Base-by-base conservation (phyloP, 495 filamentous ascomycete genomes). In the Penicillium mononematosum region DNA sequence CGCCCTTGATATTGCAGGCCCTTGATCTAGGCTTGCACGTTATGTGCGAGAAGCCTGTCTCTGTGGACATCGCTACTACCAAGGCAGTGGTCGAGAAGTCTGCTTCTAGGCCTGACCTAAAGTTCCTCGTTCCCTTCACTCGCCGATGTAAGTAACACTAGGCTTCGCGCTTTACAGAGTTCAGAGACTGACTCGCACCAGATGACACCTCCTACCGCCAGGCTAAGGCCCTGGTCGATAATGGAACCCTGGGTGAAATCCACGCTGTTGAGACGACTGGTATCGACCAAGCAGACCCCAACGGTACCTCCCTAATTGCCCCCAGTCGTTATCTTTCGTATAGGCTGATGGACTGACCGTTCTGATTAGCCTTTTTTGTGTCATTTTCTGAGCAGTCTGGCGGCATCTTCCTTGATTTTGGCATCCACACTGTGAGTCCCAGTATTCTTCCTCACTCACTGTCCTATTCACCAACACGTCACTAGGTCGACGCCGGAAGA, bases 21-120 rank as follows among this genome's bases (percentile, higher is more conserved):
- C 58, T 60, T 44, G 58, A 60, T 53, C 43, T 60, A 14, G 29
- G 32, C 45, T 45, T 61, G 55, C 51, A 60, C 48, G 58, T 61
- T 22, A 61, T 66, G 60, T 66, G 58, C 39, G 60, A 60, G 54
- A 65, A 65, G 56, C 63, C 63, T 12, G 52, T 65, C 50, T 65
- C 63, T 14, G 63, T 65, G 45, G 63, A 65, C 39, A 60, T 65
- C 12, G 57, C 50, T 47, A 62, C 63, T 22, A 65, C 63, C 25
- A 43, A 52, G 53, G 63, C 29, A 88, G 72, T 83, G 83, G 38
- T 80, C 81, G 44, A 82, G 77, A 71, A 73, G 59, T 53, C 63
- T 89, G 61, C 80, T 92, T 56, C 79, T 84, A 47, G 85, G 81
- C 67, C 91, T 86, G 88, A 88, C 87, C 71, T 65, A 41, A 65